Conservation (phyloP, 2,329 filamentous ascomycete species). For the Uncinocarpus reesii region DNA sequence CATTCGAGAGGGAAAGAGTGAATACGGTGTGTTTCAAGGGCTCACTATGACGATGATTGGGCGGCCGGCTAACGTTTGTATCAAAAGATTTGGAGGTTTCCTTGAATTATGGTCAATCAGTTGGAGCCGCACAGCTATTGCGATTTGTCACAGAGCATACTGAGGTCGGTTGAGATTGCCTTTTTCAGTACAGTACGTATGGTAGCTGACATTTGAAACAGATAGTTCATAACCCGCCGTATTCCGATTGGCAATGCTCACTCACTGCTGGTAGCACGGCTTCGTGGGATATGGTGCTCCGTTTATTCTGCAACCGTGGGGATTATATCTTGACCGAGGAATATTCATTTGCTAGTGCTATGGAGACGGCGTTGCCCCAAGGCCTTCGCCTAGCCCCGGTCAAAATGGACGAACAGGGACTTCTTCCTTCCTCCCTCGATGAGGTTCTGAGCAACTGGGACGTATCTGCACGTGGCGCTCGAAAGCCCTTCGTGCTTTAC, state of each 20-base stretch:
- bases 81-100: constrained; percentile 70
- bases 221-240: constrained; percentile 74
- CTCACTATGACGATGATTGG: too few species aligned
- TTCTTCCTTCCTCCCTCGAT: constrained; percentile 53
- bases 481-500: constrained; percentile 59
- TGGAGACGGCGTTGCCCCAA: constrained; percentile 55
- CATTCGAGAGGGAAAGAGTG: constrained; percentile 51
- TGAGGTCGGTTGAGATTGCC: constrained; percentile 43
- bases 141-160: constrained; percentile 92
- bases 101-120: constrained; percentile 86
- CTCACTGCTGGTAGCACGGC: constrained; percentile 80
- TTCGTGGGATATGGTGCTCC: constrained; percentile 69
- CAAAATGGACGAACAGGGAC: constrained; percentile 56
- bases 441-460: constrained; percentile 57
- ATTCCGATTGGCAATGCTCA: constrained; percentile 78
- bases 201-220: constrained; percentile 16
- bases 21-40: constrained; percentile 35
- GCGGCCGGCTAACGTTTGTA: constrained; percentile 21
- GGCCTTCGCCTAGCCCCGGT: constrained; percentile 53
- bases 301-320: constrained; percentile 66
- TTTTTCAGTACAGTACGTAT: neutral
- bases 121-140: constrained; percentile 74
- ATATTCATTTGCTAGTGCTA: constrained; percentile 75
- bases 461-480: constrained; percentile 43
- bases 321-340: constrained; percentile 79